Percentiles rank a stretch among this genome's conserved stretches.
Conservation (phyloP, 2,329 filamentous ascomycete species). For the Cladosporium sp. region DNA sequence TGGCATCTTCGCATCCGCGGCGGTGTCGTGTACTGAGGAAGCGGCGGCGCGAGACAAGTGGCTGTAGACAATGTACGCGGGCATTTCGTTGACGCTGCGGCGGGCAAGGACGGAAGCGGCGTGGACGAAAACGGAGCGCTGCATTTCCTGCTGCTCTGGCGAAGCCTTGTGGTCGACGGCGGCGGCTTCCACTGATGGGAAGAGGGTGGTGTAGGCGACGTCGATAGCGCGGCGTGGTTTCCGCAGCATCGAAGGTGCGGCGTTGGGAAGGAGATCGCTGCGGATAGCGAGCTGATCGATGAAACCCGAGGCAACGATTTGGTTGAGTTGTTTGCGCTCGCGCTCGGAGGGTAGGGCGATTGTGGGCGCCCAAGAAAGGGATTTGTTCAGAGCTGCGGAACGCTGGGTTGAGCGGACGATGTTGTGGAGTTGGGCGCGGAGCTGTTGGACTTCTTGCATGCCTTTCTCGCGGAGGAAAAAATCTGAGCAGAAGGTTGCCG, state of each 20-base stretch:
- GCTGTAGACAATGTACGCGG: conserved; percentile 83
- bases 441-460: conserved; percentile 79
- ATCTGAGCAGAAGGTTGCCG: conserved; percentile 66
- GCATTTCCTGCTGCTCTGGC: conserved; percentile 48
- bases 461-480: conserved; percentile 88
- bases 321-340: conserved; percentile 74
- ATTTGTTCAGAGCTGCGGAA: conserved; percentile 8
- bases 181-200: conserved; percentile 56
- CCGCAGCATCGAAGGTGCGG: conserved; percentile 62
- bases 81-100: conserved; percentile 71
- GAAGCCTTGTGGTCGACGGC: conserved; percentile 26
- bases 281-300: conserved; percentile 93
- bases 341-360: conserved; percentile 64
- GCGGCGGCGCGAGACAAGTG: conserved; percentile 72
- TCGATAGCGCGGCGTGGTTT: conserved; percentile 86
- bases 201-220: conserved; percentile 84
- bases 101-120: conserved; percentile 75
- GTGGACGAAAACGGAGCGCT: conserved; percentile 80
- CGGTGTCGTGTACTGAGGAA: conserved; percentile 40
- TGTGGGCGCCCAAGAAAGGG: conserved; percentile 32
- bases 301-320: conserved; percentile 89
- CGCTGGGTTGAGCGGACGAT: conserved; percentile 59
- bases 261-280: conserved; percentile 67
- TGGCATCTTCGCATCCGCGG: conserved; percentile 52
- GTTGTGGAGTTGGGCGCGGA: conserved; percentile 78